These are phyloP conservation scores for Penicillium concentricum DNA, from an alignment of 2,329 filamentous ascomycete species.

Conservation along the genomic window DNA sequence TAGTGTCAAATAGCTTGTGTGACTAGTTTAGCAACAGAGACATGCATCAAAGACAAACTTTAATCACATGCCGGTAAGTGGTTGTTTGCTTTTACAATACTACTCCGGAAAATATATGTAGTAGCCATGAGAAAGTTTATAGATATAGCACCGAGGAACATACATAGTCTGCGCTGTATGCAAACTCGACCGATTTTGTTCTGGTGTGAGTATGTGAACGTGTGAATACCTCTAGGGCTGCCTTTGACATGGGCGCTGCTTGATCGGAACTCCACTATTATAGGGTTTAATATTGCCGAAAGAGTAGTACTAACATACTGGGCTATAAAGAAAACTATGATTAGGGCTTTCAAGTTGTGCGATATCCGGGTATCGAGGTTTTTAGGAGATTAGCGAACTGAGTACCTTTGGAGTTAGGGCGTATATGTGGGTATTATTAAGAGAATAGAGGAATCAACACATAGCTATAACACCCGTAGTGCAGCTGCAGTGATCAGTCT, in stretches of 20 bases:
- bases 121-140: no score
- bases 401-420: background rate
- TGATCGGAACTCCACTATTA: background rate
- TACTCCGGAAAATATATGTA: no score
- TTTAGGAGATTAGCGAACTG: background rate
- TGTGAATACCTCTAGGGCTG: no score
- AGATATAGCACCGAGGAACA: background rate
- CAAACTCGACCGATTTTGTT: background rate
- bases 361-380: background rate
- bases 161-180: background rate
- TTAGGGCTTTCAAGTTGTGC: background rate
- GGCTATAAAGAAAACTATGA: background rate
- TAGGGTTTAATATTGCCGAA: no score
- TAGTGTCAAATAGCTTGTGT: background rate
- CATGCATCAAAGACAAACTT: background rate
- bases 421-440: background rate
- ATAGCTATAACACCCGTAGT: background rate
- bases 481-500: background rate
- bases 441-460: background rate
- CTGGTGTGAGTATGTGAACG: background rate
- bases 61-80: background rate
- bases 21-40: background rate
- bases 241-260: no score
- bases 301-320: background rate
- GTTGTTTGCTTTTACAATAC: background rate